Base-by-base conservation (phyloP, 441 rosid genomes). In the Populus tomentosa region DNA sequence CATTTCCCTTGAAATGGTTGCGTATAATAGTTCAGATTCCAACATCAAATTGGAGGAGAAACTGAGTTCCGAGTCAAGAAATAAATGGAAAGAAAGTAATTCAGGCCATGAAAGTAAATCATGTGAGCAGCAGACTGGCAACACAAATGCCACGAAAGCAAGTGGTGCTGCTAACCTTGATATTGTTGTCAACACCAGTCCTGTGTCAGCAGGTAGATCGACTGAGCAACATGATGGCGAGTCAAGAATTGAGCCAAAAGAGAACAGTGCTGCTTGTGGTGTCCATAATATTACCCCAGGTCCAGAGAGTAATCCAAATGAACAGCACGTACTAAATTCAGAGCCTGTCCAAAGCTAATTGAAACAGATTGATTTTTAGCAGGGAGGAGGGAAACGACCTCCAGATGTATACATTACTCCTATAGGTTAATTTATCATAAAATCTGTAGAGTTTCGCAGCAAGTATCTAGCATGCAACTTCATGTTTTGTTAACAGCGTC, bases 321-420 rank as follows among this genome's bases (percentile, higher is more conserved):
- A 84, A 79, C 87, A 86, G 61, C 90, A 79, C 77, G 81, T 80
- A 76, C 83, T 85, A 2, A 88, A 80, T 76, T 79, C 93, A 50
- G 93, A 89, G 82, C 86, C 90, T 80, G 88, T 87, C 32, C 89
- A 82, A 77, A 91, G 89, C 89, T 90, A 86, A 77, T 75, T 42
- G 69, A 62, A 69, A 62, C 23, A 67, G 74, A 67, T 70, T 56
- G 32, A 40, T 56, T 59, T 67, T 32, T 69, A 65, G 73, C 14
- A 10, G 71, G 50, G 14, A 40, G 8, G 23, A 56, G 36, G 66
- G 73, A 38, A n/a, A 56, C 69, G 35, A 21, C 23, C 71, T 70
- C 46, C 30, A 70, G 63, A 75, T 66, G 64, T 80, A 80, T 80
- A 82, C 82, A 83, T 74, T 71, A 84, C 75, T 85, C 77, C 67